Evolutionary conservation across 177 flowering plant genomes (phyloP).

Genomic region (Vitis hybrid): DNA sequence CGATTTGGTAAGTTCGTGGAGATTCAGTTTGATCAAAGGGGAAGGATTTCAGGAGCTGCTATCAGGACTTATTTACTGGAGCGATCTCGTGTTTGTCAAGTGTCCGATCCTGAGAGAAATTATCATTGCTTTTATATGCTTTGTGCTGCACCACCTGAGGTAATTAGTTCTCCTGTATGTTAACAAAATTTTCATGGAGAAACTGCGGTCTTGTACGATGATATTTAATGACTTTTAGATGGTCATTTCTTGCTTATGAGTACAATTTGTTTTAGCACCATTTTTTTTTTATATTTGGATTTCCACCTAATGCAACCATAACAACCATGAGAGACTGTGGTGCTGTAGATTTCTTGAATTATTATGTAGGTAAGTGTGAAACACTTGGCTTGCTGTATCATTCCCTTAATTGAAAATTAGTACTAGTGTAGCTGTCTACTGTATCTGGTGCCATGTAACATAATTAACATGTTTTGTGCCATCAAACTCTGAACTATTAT

Average conservation of each 20-base stretch:
- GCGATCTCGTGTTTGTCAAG: conserved; percentile 96
- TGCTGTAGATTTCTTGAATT: no score
- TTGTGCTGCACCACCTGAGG: conserved; percentile 97
- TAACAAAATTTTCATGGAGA: background rate
- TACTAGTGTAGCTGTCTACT: no score
- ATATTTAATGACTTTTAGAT: background rate
- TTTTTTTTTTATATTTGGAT: background rate
- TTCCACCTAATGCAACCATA: no score
- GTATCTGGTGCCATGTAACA: no score
- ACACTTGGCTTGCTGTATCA: background rate
- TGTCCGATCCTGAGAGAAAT: conserved; percentile 98
- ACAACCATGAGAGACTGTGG: no score
- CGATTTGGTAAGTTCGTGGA: conserved; percentile 99
- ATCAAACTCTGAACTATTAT: no score
- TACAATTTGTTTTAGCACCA: background rate
- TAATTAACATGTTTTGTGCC: no score
- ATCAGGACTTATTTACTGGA: conserved; percentile 93
- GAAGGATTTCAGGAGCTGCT: conserved; percentile 97
- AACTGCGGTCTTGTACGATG: background rate
- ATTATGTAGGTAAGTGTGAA: no score
- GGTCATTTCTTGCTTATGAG: background rate
- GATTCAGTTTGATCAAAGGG: conserved; percentile 80
- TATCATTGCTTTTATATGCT: conserved; percentile 99
- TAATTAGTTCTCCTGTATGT: conserved; percentile 20
- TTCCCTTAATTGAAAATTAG: no score